Evolutionary conservation across 2,329 filamentous ascomycete species (phyloP).

Genomic region (Penicillium fuscoglaucum): DNA sequence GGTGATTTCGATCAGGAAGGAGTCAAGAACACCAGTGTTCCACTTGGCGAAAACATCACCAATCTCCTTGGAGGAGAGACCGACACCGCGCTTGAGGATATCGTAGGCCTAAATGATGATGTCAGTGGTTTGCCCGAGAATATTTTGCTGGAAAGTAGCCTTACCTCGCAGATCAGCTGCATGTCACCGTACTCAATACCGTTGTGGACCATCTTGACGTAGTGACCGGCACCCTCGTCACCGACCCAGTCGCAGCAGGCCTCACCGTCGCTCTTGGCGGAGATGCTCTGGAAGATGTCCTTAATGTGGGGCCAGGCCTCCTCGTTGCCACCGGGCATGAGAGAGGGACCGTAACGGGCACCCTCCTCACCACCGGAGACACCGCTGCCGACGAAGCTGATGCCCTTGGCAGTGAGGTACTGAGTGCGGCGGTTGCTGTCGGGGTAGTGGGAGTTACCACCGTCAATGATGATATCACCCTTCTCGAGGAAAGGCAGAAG

Average conservation of each 20-base stretch:
- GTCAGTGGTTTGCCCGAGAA: background rate
- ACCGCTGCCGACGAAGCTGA: conserved; percentile 94
- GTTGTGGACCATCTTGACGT: conserved; percentile 99
- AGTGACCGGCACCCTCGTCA: conserved; percentile 98
- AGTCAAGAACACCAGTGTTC: conserved; percentile 98
- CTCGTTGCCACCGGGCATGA: conserved; percentile 99
- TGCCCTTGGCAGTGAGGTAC: conserved; percentile 82
- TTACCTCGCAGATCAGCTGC: conserved; percentile 98
- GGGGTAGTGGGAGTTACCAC: conserved; percentile 98
- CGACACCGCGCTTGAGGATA: conserved; percentile 98
- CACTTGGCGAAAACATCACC: conserved; percentile 91
- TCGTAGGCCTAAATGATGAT: conserved; percentile 76
- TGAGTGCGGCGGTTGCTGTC: conserved; percentile 96
- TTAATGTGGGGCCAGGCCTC: conserved; percentile 98
- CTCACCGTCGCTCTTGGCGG: conserved; percentile 96
- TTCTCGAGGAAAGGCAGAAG: conserved; percentile 78
- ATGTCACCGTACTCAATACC: conserved; percentile 99
- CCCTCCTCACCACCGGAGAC: conserved; percentile 99
- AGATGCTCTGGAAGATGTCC: conserved; percentile 97
- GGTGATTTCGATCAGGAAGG: conserved; percentile 99
- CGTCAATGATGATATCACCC: conserved; percentile 98
- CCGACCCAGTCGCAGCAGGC: conserved; percentile 99
- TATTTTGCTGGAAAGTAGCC: conserved; percentile 26
- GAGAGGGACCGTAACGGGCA: conserved; percentile 92
- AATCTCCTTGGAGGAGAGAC: conserved; percentile 88